These are phyloP conservation scores for Luffa aegyptiaca DNA, from an alignment of 306 rosid species.

Conservation along the genomic window DNA sequence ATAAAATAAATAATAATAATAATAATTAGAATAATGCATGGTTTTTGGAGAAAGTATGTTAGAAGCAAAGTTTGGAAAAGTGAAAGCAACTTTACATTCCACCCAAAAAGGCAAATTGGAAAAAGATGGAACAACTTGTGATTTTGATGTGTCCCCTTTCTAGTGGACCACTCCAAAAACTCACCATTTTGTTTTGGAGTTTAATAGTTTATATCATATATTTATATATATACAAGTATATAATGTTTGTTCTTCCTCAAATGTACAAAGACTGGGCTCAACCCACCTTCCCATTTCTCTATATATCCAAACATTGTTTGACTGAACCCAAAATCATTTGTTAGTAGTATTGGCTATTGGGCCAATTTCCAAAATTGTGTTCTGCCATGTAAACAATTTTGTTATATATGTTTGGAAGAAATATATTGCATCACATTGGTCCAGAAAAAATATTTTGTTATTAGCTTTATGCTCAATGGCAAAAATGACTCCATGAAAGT, in stretches of 20 bases:
- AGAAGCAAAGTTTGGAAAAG: slow-evolving; percentile 2
- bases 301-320: no score
- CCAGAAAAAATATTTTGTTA: background rate
- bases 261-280: background rate
- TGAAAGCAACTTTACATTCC: slow-evolving; percentile 17
- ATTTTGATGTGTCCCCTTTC: slow-evolving; percentile 5
- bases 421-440: no score
- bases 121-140: background rate
- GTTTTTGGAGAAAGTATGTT: slow-evolving; percentile 5
- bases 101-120: slow-evolving; percentile 17
- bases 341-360: background rate
- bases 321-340: background rate
- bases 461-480: background rate
- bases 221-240: background rate
- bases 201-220: background rate
- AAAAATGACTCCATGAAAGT: background rate
- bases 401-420: no score
- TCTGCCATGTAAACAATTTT: no score
- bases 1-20: background rate
- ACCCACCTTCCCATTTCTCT: background rate
- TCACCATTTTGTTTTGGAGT: background rate
- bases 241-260: background rate
- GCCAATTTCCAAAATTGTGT: background rate
- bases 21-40: background rate
- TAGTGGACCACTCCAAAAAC: background rate